Base-by-base conservation (phyloP, 129 eudicot genomes). In the Heracleum sosnowskyi region DNA sequence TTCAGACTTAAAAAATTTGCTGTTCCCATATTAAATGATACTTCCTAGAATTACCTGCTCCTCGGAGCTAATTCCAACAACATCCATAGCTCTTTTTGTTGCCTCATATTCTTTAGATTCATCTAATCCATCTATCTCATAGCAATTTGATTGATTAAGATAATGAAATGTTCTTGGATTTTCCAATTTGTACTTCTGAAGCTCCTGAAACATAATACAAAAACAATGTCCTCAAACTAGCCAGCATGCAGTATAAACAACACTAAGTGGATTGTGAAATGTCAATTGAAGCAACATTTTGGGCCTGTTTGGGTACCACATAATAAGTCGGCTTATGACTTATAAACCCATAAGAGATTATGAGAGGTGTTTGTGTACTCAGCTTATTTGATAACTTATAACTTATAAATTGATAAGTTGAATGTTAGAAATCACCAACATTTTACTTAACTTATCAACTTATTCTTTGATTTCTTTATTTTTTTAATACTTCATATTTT, bases 31-130 rank as follows among this genome's bases (percentile, higher is more conserved):
- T 57, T n/a, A 24, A 10, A 60, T 60, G 64, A 60, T 77, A 75
- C 49, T 74, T 69, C 47, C 26, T 79, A 62, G 22, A n/a, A 16
- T 74, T 84, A 95, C 99, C 97, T 95, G 99, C 80, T 95, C 96
- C 69, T 90, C 90, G 7, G 86, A 78, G 82, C 69, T 88, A 36
- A 95, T 95, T 82, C 99, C 99, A 82, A 95, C 97, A 83, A 93
- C 91, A 84, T 95, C 99, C 99, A 95, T 95, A 49, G 99, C 99
- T 79, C 86, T 84, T 82, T 81, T 91, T 69, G 99, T 95, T 35
- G 88, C 94, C 55, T 55, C 79, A 77, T 95, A 95, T 74, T 95
- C 99, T 84, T 92, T 88, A 24, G 88, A 84, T 79, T 95, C 99
- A 86, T 92, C 93, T 73, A 95, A 13, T 44, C 94, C 99, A 35